Percentiles rank a stretch among this genome's conserved stretches.
These are phyloP conservation scores for Agaricus sinodeliciosus DNA, from an alignment of 768 basidiomycete species.

Conservation along the genomic window DNA sequence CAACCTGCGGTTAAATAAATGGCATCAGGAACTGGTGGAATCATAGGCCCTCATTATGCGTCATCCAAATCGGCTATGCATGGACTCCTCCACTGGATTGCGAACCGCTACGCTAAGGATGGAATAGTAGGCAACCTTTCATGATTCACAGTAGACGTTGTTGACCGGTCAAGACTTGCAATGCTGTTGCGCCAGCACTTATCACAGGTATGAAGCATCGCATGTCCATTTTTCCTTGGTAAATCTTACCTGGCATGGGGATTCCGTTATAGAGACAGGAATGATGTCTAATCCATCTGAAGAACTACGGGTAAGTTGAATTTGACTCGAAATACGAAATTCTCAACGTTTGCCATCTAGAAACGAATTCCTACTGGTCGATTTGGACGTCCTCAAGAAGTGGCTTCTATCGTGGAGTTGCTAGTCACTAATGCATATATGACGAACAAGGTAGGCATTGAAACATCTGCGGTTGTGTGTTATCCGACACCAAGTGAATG, in stretches of 20 bases:
- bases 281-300: conserved; percentile 39
- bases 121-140: conserved; percentile 33
- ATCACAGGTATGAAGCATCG: conserved; percentile 29
- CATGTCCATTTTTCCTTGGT: background rate
- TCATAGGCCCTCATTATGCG: conserved; percentile 51
- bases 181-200: conserved; percentile 46
- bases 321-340: background rate
- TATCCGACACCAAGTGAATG: background rate
- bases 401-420: conserved; percentile 44
- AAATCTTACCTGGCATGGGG: background rate
- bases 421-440: conserved; percentile 46
- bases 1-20: background rate
- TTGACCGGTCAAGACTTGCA: conserved; percentile 31
- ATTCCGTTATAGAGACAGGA: conserved; percentile 27
- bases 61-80: conserved; percentile 50
- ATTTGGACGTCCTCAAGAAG: conserved; percentile 42
- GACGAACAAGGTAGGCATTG: conserved; percentile 43
- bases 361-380: conserved; percentile 43
- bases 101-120: conserved; percentile 39
- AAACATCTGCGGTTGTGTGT: background rate
- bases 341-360: conserved; percentile 16
- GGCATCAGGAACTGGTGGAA: conserved; percentile 37
- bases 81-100: conserved; percentile 50
- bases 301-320: conserved; percentile 12
- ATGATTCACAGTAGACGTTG: background rate